phyloP scores from a whole-genome alignment of 2,329 filamentous ascomycete genomes.

The Teratosphaeria epicoccoides region DNA sequence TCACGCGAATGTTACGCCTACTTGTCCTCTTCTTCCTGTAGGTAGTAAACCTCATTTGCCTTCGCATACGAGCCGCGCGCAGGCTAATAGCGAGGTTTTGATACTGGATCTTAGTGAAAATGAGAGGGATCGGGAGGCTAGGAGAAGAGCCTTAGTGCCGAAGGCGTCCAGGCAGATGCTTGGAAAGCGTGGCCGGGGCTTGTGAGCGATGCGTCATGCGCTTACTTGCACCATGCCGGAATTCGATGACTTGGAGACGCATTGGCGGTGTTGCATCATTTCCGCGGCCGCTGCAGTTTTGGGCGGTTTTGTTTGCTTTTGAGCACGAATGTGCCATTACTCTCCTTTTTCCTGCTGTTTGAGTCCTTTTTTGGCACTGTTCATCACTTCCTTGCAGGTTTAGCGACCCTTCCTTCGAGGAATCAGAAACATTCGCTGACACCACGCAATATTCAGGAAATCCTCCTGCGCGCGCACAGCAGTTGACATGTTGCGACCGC shows the following conservation, averaged over 20 bases:
- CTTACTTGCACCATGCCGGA: too few relatives aligned
- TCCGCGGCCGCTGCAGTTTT: not conserved
- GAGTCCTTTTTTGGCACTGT: not conserved
- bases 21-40: not conserved
- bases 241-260: not conserved
- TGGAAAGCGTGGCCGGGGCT: not conserved
- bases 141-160: not conserved
- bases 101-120: not conserved
- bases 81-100: not conserved
- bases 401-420: not conserved
- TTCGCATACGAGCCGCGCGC: not conserved
- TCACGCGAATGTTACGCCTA: not conserved
- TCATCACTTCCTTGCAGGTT: not conserved
- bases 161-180: not conserved
- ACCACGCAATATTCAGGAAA: slow-evolving; percentile 5
- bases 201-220: not conserved
- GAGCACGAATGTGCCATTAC: too few relatives aligned
- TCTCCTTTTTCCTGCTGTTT: too few relatives aligned
- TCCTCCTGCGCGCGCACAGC: slow-evolving; percentile 7
- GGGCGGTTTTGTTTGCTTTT: too few relatives aligned
- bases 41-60: not conserved
- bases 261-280: not conserved
- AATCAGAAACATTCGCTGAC: not conserved
- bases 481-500: slow-evolving; percentile 1
- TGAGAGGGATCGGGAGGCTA: not conserved